phyloP scores from a whole-genome alignment of 139 green algal species.

The Spirogloea muscicola region DNA sequence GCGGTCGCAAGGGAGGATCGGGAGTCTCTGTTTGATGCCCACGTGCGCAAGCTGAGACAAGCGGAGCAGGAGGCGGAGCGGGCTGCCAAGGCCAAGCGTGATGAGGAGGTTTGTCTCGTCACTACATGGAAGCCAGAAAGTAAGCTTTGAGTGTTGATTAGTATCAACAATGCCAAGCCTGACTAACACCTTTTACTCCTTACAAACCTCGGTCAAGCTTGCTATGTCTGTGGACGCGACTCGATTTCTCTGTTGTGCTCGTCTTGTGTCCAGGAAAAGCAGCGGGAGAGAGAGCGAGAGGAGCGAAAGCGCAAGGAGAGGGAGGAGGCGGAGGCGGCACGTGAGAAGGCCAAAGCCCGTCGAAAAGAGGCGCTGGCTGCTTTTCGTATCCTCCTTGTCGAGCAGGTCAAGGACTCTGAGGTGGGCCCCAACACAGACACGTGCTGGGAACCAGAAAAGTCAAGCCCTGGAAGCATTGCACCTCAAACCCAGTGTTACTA shows the following conservation, averaged over 20 bases:
- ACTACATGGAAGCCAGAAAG: background rate
- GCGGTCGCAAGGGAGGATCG: conserved; percentile 5
- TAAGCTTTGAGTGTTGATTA: conserved; percentile 3
- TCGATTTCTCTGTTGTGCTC: conserved; percentile 4
- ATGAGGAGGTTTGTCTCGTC: conserved; percentile 20
- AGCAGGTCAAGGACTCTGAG: conserved; percentile 30
- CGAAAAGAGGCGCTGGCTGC: conserved; percentile 14
- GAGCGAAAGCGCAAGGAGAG: conserved; percentile 30
- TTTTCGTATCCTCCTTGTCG: conserved; percentile 3
- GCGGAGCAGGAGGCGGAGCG: conserved; percentile 12
- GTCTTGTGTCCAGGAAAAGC: conserved; percentile 24
- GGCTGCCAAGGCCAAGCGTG: conserved; percentile 30
- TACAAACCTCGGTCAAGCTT: background rate
- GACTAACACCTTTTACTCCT: background rate
- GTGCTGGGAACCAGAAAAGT: no score
- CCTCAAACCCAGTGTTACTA: no score
- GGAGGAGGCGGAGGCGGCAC: conserved; percentile 19
- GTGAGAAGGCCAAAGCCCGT: background rate
- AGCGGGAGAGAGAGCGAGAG: conserved; percentile 14
- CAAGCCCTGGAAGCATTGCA: no score
- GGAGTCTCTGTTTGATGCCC: conserved; percentile 11
- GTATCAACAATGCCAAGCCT: conserved; percentile 8
- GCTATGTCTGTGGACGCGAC: background rate
- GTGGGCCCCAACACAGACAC: conserved; percentile 11
- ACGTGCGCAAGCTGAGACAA: background rate